Percentiles rank a stretch among this genome's conserved stretches.
phyloP scores from a whole-genome alignment of 2,329 filamentous ascomycete genomes.

The Fusarium metavorans region DNA sequence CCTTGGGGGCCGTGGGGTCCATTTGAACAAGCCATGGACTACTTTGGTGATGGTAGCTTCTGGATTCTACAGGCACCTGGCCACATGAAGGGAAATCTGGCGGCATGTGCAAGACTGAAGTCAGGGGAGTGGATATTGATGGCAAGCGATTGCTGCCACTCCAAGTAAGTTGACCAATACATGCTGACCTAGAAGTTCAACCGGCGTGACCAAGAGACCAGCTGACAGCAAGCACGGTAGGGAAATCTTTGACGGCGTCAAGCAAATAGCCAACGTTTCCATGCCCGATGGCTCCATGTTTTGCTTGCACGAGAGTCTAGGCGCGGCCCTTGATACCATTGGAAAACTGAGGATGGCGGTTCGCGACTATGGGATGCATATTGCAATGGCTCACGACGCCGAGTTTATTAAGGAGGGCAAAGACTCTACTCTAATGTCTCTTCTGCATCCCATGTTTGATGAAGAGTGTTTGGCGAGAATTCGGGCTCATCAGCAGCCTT shows the following conservation, averaged over 20 bases:
- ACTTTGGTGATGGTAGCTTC: conserved; percentile 13
- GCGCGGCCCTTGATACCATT: conserved; percentile 2
- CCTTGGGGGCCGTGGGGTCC: conserved; percentile 9
- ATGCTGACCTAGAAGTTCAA: too few species aligned
- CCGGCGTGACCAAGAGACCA: too few species aligned
- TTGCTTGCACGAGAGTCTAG: conserved; percentile 11
- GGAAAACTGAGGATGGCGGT: conserved; percentile 5
- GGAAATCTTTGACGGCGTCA: conserved; percentile 5
- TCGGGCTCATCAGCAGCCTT: background rate
- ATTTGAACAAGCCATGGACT: background rate
- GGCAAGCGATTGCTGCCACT: conserved; percentile 22
- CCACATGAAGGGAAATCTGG: conserved; percentile 17
- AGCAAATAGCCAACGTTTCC: background rate
- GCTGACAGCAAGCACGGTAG: background rate
- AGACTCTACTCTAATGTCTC: conserved; percentile 1
- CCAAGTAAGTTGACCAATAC: background rate
- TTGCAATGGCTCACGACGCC: conserved; percentile 23
- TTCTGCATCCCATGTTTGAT: conserved; percentile 21
- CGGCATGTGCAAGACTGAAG: background rate
- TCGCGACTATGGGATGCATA: conserved; percentile 10
- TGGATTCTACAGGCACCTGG: conserved; percentile 13
- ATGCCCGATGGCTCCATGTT: conserved; percentile 8
- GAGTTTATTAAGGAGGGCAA: conserved; percentile 17
- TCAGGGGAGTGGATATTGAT: conserved; percentile 2
- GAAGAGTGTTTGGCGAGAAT: conserved; percentile 2